These are phyloP conservation scores for Hypomontagnella monticulosa DNA, from an alignment of 495 filamentous ascomycete genomes.

Conservation along the genomic window DNA sequence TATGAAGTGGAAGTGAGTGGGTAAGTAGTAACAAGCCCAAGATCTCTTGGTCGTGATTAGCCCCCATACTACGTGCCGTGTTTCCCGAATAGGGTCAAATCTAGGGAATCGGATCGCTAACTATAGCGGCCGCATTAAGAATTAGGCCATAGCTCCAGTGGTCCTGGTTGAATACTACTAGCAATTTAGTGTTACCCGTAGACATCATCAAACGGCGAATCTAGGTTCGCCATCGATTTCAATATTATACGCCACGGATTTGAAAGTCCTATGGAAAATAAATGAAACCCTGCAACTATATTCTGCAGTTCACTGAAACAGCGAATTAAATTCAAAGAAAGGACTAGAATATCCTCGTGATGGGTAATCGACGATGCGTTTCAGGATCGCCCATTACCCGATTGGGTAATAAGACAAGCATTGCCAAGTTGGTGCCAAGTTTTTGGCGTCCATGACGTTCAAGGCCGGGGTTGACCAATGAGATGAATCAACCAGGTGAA, in stretches of 20 bases:
- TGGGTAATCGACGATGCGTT: slow-evolving; percentile 11
- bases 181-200: no score
- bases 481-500: not conserved
- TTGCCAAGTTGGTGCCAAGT: slow-evolving; percentile 36
- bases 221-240: no score
- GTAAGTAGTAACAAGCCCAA: no score
- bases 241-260: no score
- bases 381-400: slow-evolving; percentile 24
- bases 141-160: not conserved
- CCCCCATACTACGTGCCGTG: slow-evolving; percentile 6
- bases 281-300: not conserved
- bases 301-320: not conserved
- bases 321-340: slow-evolving; percentile 4
- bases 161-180: not conserved
- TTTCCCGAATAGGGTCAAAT: slow-evolving; percentile 9
- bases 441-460: slow-evolving; percentile 28
- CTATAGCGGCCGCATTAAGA: not conserved
- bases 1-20: no score
- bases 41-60: not conserved
- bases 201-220: no score
- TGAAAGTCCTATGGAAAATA: no score
- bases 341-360: not conserved
- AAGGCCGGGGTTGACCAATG: slow-evolving; percentile 15
- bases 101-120: not conserved
- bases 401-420: slow-evolving; percentile 32